Percentiles rank a stretch among this genome's conserved stretches.
Evolutionary conservation across 1,284 basidiomycete species (phyloP).

Genomic region (Ceratorhiza oryzae-sativae): DNA sequence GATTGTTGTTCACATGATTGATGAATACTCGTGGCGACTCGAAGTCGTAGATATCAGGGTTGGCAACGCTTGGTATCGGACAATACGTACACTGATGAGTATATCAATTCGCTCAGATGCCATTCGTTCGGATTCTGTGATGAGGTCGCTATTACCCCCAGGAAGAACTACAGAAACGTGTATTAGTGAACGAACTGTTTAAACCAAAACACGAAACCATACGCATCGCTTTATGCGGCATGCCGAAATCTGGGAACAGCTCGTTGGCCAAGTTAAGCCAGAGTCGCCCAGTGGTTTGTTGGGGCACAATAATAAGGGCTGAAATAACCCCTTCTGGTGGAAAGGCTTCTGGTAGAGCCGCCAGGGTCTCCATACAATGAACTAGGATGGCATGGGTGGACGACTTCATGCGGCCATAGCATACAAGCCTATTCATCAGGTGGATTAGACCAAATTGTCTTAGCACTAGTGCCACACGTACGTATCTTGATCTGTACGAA

Average conservation of each 20-base stretch:
- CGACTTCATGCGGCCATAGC: not conserved
- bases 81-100: conserved; percentile 7
- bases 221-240: conserved; percentile 16
- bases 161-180: conserved; percentile 13
- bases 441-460: not conserved
- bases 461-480: not conserved
- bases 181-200: not conserved
- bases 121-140: conserved; percentile 19
- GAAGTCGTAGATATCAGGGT: not conserved
- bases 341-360: not conserved
- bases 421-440: not conserved
- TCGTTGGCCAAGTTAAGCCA: conserved; percentile 16
- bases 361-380: conserved; percentile 10
- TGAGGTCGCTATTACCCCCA: conserved; percentile 17
- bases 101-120: conserved; percentile 26
- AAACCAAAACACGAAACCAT: not conserved
- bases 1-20: conserved; percentile 33
- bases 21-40: conserved; percentile 26
- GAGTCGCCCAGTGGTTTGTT: conserved; percentile 26
- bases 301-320: conserved; percentile 25
- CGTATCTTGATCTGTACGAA: conserved; percentile 7
- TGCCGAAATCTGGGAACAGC: not conserved
- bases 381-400: conserved; percentile 14
- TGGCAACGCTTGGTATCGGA: not conserved
- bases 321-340: conserved; percentile 3